Evolutionary conservation across 2,329 filamentous ascomycete species (phyloP), one percentile per base, ranked within the genome.

Genomic region (Aureobasidium musti): DNA sequence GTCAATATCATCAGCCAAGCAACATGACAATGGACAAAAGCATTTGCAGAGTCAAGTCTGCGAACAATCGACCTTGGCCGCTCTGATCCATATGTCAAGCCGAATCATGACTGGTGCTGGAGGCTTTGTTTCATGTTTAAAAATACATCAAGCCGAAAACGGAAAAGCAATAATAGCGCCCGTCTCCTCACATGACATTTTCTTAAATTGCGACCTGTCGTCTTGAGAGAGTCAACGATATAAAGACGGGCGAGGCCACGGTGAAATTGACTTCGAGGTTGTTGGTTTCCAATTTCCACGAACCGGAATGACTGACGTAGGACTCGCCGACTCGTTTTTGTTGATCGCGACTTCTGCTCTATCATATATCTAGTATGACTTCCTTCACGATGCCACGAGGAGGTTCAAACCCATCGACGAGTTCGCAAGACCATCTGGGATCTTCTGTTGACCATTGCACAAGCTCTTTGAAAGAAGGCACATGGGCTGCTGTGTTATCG

Each of bases 51-150:
- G 33, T 52, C 33, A 52, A 8, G 35, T 28, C 35, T 21, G 21
- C 43, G 45, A 47, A 30, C 11, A 3, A 5, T 19, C 10, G 14
- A 41, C 19, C 23, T 50, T 52, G 30, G 59, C 59, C 23, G 33
- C n/a, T 30, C 35, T 63, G 45, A 63, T 39, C 39, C 45, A 50
- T 41, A n/a, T n/a, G n/a, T 41, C 45, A 26, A 21, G 21, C 45
- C 28, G 13, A 23, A 26, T 50, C 45, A 50, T 63, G 59, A 39
- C 45, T 11, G 14, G 8, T 39, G 30, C 30, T 33, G 26, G 14
- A 19, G 41, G 3, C n/a, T 30, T 50, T 39, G 59, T 63, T 63
- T 52, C 59, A 63, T 11, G n/a, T 61, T 61, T 61, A 61, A 47
- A 49, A 49, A 61, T 61, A 61, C 28, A 45, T n/a, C 43, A 17